Conservation (phyloP, 2,329 filamentous ascomycete genomes). For the Paraconiothyrium sp. region DNA sequence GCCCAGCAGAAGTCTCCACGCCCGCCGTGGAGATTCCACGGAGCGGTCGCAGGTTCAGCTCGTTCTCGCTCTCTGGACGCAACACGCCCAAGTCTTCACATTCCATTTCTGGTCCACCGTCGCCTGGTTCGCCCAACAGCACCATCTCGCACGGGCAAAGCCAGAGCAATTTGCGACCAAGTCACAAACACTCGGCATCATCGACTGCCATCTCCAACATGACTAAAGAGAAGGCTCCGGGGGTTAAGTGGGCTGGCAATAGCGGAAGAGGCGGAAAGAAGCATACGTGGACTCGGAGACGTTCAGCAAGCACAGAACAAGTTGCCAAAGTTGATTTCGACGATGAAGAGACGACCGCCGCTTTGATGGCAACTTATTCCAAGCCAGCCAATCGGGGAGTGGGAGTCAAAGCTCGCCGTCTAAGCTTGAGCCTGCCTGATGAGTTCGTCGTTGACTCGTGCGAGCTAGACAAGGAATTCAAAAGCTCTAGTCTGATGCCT, state of each 20-base stretch:
- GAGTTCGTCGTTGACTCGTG: conserved; percentile 77
- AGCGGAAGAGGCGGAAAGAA: conserved; percentile 30
- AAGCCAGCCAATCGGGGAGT: conserved; percentile 71
- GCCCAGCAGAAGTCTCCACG: conserved; percentile 33
- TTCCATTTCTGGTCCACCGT: conserved; percentile 47
- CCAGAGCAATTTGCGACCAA: conserved; percentile 22
- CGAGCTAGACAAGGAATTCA: conserved; percentile 74
- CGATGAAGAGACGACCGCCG: conserved; percentile 42
- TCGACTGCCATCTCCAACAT: conserved; percentile 43
- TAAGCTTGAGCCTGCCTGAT: conserved; percentile 78
- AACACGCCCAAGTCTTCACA: conserved; percentile 50
- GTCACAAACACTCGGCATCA: conserved; percentile 36
- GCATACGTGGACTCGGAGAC: conserved; percentile 38
- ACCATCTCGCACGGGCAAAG: conserved; percentile 36
- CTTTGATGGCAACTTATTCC: conserved; percentile 48
- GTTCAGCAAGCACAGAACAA: conserved; percentile 50
- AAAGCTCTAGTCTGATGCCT: conserved; percentile 71
- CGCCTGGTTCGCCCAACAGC: conserved; percentile 47
- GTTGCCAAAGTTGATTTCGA: conserved; percentile 34
- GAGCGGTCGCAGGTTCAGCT: conserved; percentile 42
- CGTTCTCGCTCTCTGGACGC: conserved; percentile 49
- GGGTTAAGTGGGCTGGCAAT: conserved; percentile 44
- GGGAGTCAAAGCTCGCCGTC: conserved; percentile 79
- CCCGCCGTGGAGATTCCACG: conserved; percentile 37
- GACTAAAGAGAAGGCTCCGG: conserved; percentile 30